Evolutionary conservation across 2,329 filamentous ascomycete genomes (phyloP).

Genomic region (Aspergillus piperis): DNA sequence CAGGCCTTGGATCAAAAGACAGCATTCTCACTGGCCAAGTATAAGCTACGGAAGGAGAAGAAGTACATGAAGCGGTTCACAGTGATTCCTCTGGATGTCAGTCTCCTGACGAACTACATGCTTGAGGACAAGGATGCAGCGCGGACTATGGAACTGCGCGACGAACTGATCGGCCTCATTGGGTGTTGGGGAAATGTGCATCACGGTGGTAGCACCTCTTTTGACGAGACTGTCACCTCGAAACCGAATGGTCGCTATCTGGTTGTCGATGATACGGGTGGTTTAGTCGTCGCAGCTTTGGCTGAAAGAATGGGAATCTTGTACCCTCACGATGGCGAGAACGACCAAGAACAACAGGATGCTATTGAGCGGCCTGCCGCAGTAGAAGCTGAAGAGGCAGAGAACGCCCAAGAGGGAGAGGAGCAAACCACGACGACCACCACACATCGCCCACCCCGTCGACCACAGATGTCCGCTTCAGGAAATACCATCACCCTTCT

Average conservation of each 20-base stretch:
- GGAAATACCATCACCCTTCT: constrained; percentile 61
- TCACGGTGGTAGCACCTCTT: constrained; percentile 55
- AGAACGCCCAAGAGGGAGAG: constrained; percentile 19
- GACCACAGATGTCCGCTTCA: constrained; percentile 44
- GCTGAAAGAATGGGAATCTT: constrained; percentile 88
- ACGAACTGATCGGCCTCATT: constrained; percentile 78
- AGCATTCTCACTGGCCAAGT: constrained; percentile 88
- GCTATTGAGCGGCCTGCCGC: neutral
- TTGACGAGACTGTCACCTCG: constrained; percentile 26
- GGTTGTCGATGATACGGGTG: constrained; percentile 83
- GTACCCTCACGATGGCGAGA: constrained; percentile 48
- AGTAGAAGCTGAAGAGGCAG: constrained; percentile 22
- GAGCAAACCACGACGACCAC: constrained; percentile 17
- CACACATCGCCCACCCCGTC: constrained; percentile 17
- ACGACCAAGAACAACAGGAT: constrained; percentile 2
- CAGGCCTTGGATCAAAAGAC: constrained; percentile 92
- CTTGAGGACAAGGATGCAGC: constrained; percentile 76
- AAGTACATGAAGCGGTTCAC: constrained; percentile 92
- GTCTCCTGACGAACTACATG: constrained; percentile 73
- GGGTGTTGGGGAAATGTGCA: constrained; percentile 91
- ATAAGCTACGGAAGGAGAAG: constrained; percentile 88
- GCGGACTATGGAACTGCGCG: constrained; percentile 81
- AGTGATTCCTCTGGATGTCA: constrained; percentile 78
- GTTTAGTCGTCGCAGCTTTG: constrained; percentile 76
- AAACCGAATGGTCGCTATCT: constrained; percentile 68